phyloP scores from a whole-genome alignment of 1,284 basidiomycete species.

The Gymnopus androsaceus region DNA sequence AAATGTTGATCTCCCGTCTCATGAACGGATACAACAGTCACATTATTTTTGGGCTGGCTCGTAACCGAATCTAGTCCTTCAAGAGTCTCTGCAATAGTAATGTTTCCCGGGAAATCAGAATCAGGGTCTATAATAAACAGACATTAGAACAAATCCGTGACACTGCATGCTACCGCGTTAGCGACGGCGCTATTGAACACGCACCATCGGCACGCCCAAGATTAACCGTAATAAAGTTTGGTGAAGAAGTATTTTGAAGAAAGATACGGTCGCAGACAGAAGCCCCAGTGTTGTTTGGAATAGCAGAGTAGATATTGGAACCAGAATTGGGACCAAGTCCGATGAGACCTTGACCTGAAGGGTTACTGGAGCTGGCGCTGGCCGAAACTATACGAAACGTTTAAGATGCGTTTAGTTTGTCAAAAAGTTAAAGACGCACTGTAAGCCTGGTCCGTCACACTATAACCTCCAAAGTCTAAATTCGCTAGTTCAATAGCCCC shows the following conservation, averaged over 20 bases:
- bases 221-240: conserved; percentile 59
- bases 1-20: conserved; percentile 49
- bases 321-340: conserved; percentile 54
- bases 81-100: conserved; percentile 50
- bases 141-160: not conserved
- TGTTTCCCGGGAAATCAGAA: conserved; percentile 45
- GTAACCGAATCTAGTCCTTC: conserved; percentile 40
- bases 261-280: conserved; percentile 67
- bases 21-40: conserved; percentile 35
- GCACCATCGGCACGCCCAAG: conserved; percentile 46
- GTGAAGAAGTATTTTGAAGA: conserved; percentile 51
- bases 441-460: conserved; percentile 61
- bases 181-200: not conserved
- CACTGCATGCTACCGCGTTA: not conserved
- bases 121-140: conserved; percentile 33
- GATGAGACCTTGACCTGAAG: conserved; percentile 38
- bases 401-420: conserved; percentile 14
- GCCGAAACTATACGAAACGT: conserved; percentile 37
- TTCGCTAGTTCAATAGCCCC: conserved; percentile 56
- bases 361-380: conserved; percentile 30
- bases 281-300: conserved; percentile 36
- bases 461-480: conserved; percentile 56
- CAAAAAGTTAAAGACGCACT: conserved; percentile 41
- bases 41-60: conserved; percentile 43
- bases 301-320: conserved; percentile 39